These are phyloP conservation scores for Penicillium robsamsonii DNA, from an alignment of 495 filamentous ascomycete species.

Conservation along the genomic window DNA sequence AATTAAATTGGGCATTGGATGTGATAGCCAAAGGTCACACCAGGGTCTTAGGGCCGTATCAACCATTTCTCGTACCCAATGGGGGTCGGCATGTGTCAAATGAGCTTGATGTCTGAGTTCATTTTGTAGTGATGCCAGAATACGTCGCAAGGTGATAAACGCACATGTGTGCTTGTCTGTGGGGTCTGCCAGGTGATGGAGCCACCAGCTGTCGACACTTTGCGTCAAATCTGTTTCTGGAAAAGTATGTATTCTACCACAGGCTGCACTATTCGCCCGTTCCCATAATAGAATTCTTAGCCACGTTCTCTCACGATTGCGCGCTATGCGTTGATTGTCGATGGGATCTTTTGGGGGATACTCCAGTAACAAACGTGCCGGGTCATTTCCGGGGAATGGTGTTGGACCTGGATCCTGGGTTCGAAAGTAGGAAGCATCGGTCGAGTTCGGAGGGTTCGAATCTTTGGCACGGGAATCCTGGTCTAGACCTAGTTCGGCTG, in stretches of 20 bases:
- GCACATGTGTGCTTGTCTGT: slow-evolving; percentile 31
- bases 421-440: not conserved
- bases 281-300: slow-evolving; percentile 31
- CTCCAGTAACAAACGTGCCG: not conserved
- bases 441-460: not conserved
- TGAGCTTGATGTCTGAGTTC: slow-evolving; percentile 13
- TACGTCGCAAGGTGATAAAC: slow-evolving; percentile 22
- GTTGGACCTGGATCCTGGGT: not conserved
- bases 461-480: slow-evolving; percentile 7
- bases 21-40: slow-evolving; percentile 21
- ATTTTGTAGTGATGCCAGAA: slow-evolving; percentile 16
- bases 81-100: slow-evolving; percentile 11
- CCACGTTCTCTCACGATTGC: slow-evolving; percentile 31
- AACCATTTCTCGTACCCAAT: slow-evolving; percentile 26
- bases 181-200: slow-evolving; percentile 24
- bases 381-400: not conserved
- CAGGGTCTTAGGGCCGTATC: slow-evolving; percentile 20
- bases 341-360: not conserved
- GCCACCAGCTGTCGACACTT: slow-evolving; percentile 27
- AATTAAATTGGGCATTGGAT: not conserved
- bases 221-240: slow-evolving; percentile 26
- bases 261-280: slow-evolving; percentile 30
- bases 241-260: slow-evolving; percentile 23
- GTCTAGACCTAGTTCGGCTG: slow-evolving; percentile 26
- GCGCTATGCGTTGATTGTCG: slow-evolving; percentile 12